Evolutionary conservation across 2,329 filamentous ascomycete genomes (phyloP).

Genomic region (Monilinia polystroma): DNA sequence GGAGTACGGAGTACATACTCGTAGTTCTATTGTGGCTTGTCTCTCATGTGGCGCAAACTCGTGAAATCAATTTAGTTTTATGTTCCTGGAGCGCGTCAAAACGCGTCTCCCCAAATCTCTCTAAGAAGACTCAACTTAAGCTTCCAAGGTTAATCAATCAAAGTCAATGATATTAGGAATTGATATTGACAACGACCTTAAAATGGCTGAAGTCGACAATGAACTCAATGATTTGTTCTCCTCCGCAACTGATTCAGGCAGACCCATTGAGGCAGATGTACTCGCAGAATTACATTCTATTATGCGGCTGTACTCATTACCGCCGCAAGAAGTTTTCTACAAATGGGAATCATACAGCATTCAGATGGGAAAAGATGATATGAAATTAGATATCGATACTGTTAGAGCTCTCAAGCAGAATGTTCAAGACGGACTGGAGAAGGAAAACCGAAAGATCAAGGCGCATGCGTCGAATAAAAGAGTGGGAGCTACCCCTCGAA

Average conservation of each 20-base stretch:
- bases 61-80: slow-evolving; percentile 22
- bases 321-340: slow-evolving; percentile 85
- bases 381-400: slow-evolving; percentile 66
- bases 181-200: background rate
- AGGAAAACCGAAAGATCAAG: slow-evolving; percentile 64
- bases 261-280: slow-evolving; percentile 69
- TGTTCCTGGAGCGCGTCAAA: slow-evolving; percentile 13
- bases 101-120: slow-evolving; percentile 22
- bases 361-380: slow-evolving; percentile 83
- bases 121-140: background rate
- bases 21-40: background rate
- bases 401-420: slow-evolving; percentile 80
- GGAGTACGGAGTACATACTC: no score
- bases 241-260: slow-evolving; percentile 25
- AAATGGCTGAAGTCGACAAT: slow-evolving; percentile 31
- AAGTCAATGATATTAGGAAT: background rate
- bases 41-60: slow-evolving; percentile 16
- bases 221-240: slow-evolving; percentile 38
- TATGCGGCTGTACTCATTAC: slow-evolving; percentile 76
- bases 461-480: slow-evolving; percentile 64
- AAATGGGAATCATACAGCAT: slow-evolving; percentile 99
- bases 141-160: background rate
- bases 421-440: slow-evolving; percentile 79
- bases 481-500: slow-evolving; percentile 61
- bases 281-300: slow-evolving; percentile 81